phyloP scores from a whole-genome alignment of 352 stramenopile genomes.

The Elongisporangium anandrum region DNA sequence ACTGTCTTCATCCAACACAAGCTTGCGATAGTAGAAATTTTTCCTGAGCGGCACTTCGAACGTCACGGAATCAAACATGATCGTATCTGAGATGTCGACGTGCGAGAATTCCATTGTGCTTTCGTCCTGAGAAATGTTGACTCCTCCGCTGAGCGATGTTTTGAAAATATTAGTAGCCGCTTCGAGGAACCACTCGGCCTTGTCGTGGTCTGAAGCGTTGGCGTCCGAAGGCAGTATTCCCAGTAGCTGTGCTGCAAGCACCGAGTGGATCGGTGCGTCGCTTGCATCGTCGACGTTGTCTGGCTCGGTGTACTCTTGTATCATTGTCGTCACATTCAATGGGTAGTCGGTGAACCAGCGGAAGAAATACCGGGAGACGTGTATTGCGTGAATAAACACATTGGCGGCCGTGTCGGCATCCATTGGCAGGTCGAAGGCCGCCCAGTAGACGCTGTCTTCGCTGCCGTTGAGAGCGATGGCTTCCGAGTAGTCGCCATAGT shows the following conservation, averaged over 20 bases:
- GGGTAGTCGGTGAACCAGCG: neutral
- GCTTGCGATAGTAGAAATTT: slow-evolving; percentile 10
- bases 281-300: neutral
- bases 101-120: neutral
- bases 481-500: neutral
- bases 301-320: neutral
- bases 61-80: slow-evolving; percentile 35
- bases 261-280: neutral
- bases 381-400: neutral
- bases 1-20: slow-evolving; percentile 4
- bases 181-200: neutral
- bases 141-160: neutral
- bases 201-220: neutral
- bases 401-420: neutral
- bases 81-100: slow-evolving; percentile 3
- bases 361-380: neutral
- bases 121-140: neutral
- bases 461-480: neutral
- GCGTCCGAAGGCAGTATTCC: neutral
- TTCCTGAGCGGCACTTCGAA: slow-evolving; percentile 30
- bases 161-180: neutral
- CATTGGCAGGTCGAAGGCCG: neutral
- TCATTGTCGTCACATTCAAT: neutral
- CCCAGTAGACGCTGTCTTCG: neutral
- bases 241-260: neutral